A percentile compares a stretch with the other conserved stretches of the same genome.
Evolutionary conservation across 2,329 filamentous ascomycete genomes (phyloP).

Genomic region (Sporothrix brasiliensis): DNA sequence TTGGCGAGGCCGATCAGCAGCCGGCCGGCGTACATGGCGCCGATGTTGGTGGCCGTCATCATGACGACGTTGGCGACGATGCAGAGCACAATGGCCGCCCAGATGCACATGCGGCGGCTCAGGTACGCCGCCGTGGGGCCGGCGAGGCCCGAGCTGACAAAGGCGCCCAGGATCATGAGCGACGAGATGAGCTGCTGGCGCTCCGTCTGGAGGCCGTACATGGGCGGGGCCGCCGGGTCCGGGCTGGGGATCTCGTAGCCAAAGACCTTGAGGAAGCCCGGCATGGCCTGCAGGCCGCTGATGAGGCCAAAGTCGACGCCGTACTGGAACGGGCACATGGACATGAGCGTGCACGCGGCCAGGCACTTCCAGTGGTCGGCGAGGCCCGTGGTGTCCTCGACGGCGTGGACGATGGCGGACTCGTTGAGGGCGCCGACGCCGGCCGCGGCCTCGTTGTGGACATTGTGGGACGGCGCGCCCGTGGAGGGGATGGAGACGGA

Average conservation of each 20-base stretch:
- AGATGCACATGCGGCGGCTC: constrained; percentile 46
- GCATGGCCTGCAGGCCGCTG: constrained; percentile 43
- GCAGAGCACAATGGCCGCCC: constrained; percentile 54
- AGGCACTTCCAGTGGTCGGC: constrained; percentile 43
- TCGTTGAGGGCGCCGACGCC: constrained; percentile 2
- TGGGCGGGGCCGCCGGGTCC: constrained; percentile 39
- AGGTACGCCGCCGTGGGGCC: constrained; percentile 46
- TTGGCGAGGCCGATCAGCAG: constrained; percentile 60
- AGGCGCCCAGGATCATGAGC: constrained; percentile 53
- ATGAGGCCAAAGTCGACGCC: constrained; percentile 45
- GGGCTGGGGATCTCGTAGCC: constrained; percentile 44
- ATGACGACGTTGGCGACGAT: constrained; percentile 58
- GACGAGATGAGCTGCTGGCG: constrained; percentile 54
- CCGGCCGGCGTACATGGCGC: constrained; percentile 57
- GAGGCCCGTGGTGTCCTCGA: constrained; percentile 36
- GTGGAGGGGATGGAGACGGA: background rate
- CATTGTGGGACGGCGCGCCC: background rate
- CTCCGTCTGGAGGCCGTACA: constrained; percentile 51
- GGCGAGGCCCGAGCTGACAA: constrained; percentile 49
- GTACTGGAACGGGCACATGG: constrained; percentile 56
- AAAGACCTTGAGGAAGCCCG: constrained; percentile 52
- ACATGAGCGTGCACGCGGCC: constrained; percentile 51
- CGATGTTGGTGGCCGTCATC: constrained; percentile 59
- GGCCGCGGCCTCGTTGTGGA: background rate
- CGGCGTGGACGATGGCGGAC: constrained; percentile 1